Conservation (phyloP, 2,329 filamentous ascomycete species). For the Diaporthe citriasiana region DNA sequence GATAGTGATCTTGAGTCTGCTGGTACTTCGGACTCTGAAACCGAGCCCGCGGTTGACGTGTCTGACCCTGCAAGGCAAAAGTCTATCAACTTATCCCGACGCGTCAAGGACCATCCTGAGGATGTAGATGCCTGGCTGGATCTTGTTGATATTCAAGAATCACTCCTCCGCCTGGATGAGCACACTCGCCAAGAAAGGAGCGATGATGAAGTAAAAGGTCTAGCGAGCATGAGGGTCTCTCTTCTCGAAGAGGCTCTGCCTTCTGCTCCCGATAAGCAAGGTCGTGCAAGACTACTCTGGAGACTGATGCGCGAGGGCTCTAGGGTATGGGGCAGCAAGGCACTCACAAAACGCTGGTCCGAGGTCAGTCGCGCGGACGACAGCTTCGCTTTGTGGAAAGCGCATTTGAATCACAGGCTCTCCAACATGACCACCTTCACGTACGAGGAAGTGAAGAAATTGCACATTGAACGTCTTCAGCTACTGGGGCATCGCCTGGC, state of each 20-base stretch:
- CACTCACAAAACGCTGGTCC: slow-evolving; percentile 75
- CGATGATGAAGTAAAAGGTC: slow-evolving; percentile 74
- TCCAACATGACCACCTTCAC: slow-evolving; percentile 76
- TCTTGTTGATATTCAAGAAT: slow-evolving; percentile 84
- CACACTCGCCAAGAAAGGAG: slow-evolving; percentile 62
- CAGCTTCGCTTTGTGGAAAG: slow-evolving; percentile 78
- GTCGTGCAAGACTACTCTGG: slow-evolving; percentile 73
- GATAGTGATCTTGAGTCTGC: slow-evolving; percentile 66
- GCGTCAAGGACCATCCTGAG: slow-evolving; percentile 74
- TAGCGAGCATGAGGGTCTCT: slow-evolving; percentile 84
- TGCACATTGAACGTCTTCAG: slow-evolving; percentile 71
- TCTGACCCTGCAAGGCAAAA: slow-evolving; percentile 65
- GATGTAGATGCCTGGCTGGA: slow-evolving; percentile 82
- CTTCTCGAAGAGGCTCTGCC: slow-evolving; percentile 83
- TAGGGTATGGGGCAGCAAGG: slow-evolving; percentile 79
- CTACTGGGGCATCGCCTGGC: slow-evolving; percentile 47
- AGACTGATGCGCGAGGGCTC: slow-evolving; percentile 80
- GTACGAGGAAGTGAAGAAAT: slow-evolving; percentile 74
- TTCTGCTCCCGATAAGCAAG: slow-evolving; percentile 61
- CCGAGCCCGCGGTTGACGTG: slow-evolving; percentile 50
- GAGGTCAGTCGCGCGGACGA: slow-evolving; percentile 65
- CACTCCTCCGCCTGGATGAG: slow-evolving; percentile 68
- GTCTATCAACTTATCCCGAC: slow-evolving; percentile 73
- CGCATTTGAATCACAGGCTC: slow-evolving; percentile 80
- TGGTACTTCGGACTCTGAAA: slow-evolving; percentile 58